Evolutionary conservation across 2,329 filamentous ascomycete species (phyloP), one percentile per base, ranked within the genome.

Genomic region (Sporothrix globosa): DNA sequence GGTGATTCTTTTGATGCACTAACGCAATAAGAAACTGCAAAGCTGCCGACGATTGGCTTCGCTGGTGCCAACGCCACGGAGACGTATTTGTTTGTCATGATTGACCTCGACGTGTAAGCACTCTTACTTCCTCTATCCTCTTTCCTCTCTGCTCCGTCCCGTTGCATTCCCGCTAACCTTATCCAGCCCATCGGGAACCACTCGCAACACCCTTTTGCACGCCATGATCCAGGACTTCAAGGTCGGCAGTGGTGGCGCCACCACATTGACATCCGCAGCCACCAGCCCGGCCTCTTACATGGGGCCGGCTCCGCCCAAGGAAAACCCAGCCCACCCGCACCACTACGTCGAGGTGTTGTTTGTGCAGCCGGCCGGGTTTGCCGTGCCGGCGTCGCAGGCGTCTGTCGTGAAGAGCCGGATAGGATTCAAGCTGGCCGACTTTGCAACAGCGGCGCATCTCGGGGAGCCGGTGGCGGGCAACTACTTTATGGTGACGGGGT

Each of bases 321-420:
- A 80, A 73, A 77, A 74, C 11, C 79, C 80, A 9, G 76, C 78
- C 3, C 76, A 80, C 69, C 76, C 80, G 27, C 80, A 81, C 73
- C 77, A 78, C 48, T 81, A 81, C 74, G 79, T 80, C 21, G 77
- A 79, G 67, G 74, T 81, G 53, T 73, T 81, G n/a, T 81, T 77
- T 75, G 78, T 77, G 71, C 79, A 80, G 73, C 77, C 78, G 1
- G 76, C 72, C 19, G 76, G 74, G 60, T 80, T 79, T 74, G 72
- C 77, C 44, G 76, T 81, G 7, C 76, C 79, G 6, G 27, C 67
- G 0, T 39, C 48, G 11, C 54, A 69, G 67, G 61, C 69, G 61
- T 65, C 67, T 30, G 50, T 52, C 1, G 60, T 73, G 17, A 50
- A 50, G 24, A 65, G 60, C 24, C 60, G 70, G 44, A 67, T 73